Evolutionary conservation across 345 rosid species (phyloP), one percentile per base, ranked within the genome.

Genomic region (Lepidium didymum): DNA sequence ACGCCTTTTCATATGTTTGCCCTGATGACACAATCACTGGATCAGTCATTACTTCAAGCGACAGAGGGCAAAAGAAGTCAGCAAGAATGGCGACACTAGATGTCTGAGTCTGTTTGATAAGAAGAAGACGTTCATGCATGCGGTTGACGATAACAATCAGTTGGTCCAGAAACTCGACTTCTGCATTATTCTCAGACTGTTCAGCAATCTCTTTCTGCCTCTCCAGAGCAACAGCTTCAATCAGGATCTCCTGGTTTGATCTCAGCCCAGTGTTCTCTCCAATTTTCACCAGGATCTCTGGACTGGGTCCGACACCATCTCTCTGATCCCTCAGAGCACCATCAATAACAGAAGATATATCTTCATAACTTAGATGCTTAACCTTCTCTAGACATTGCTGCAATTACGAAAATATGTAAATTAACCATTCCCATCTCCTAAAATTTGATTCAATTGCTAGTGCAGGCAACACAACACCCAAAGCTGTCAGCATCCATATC

Each of bases 31-130:
- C 94, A 71, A 95, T 91, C 56, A 95, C 98, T 27, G 98, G 99
- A 83, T 91, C 97, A 18, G 89, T 85, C 99, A 95, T 95, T 79
- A 95, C 83, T 78, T 89, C 96, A 41, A 91, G 94, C 3, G 99
- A 95, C 11, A 95, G 87, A 63, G 98, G 99, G 54, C 98, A 91
- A 70, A 93, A 89, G 73, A 91, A 95, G 78, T 95, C 99, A n/a
- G 96, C 72, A 35, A 96, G 98, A 71, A 95, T 95, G 68, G 96
- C 81, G 45, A 91, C 80, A 4, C 97, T 91, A 51, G 74, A 68
- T 68, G 85, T 81, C 79, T 85, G 84, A 10, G 96, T 81, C 84
- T 95, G 96, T 77, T 87, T 86, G 56, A 82, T 84, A 21, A 77
- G 47, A 58, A 89, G 84, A 75, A 95, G 94, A 56, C 78, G 85